A percentile compares a stretch with the other conserved stretches of the same genome.
These are phyloP conservation scores for Nannizzia gypsea DNA, from an alignment of 2,329 filamentous ascomycete genomes.

Conservation along the genomic window DNA sequence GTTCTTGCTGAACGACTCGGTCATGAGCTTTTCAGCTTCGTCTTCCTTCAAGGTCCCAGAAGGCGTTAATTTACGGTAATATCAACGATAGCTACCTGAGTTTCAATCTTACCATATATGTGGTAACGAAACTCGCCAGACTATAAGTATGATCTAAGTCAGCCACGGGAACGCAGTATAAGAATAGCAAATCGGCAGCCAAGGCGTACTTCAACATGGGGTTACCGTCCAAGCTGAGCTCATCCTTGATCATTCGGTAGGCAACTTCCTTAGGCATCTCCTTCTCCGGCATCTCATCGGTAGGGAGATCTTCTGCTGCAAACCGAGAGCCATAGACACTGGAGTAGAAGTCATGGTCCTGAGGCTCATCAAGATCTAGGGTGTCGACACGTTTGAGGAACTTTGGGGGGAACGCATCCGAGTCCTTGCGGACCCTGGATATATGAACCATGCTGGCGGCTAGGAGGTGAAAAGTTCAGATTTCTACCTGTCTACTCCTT, in stretches of 20 bases:
- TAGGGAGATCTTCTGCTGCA: constrained; percentile 67
- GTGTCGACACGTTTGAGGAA: constrained; percentile 35
- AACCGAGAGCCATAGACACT: constrained; percentile 83
- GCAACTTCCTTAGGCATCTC: constrained; percentile 89
- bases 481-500: background rate
- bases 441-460: constrained; percentile 31
- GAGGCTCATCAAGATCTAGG: constrained; percentile 34
- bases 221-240: constrained; percentile 81
- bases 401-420: constrained; percentile 26
- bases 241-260: constrained; percentile 96
- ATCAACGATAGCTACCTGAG: background rate
- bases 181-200: background rate
- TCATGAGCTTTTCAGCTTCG: constrained; percentile 91
- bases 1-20: constrained; percentile 84
- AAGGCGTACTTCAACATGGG: constrained; percentile 54
- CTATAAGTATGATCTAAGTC: constrained; percentile 32
- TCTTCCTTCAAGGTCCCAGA: constrained; percentile 54
- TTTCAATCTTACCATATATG: constrained; percentile 65
- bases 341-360: constrained; percentile 48
- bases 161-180: background rate
- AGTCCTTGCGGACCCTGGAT: constrained; percentile 27
- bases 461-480: background rate
- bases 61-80: background rate
- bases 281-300: constrained; percentile 71
- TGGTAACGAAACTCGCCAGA: constrained; percentile 85